Percentiles rank a stretch among this genome's conserved stretches.
Evolutionary conservation across 169 alveolate genomes (phyloP).

Genomic region (Cryptosporidium meleagridis): DNA sequence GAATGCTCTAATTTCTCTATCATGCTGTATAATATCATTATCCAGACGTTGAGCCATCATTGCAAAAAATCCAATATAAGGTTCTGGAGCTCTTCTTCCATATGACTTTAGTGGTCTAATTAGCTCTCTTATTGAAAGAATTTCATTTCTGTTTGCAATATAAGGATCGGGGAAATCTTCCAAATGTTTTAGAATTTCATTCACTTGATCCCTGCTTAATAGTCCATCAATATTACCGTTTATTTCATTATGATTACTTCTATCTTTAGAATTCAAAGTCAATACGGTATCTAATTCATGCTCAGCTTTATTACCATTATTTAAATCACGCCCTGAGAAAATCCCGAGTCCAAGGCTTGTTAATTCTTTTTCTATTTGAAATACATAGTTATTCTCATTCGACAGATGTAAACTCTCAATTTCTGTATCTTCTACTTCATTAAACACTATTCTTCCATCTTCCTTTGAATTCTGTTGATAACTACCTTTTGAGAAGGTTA

Average conservation of each 20-base stretch:
- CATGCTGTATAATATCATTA: slow-evolving; percentile 55
- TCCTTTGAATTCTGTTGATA: neutral
- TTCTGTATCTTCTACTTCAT: neutral
- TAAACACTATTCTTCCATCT: neutral
- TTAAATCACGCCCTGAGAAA: slow-evolving; percentile 58
- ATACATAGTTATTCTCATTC: slow-evolving; percentile 35
- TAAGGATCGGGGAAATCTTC: slow-evolving; percentile 57
- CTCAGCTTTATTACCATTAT: neutral
- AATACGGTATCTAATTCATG: neutral
- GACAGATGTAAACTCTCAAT: slow-evolving; percentile 19
- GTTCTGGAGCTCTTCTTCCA: slow-evolving; percentile 74
- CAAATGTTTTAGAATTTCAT: slow-evolving; percentile 23
- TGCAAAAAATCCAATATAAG: slow-evolving; percentile 67
- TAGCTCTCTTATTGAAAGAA: slow-evolving; percentile 53
- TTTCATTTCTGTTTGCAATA: slow-evolving; percentile 50
- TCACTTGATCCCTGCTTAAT: slow-evolving; percentile 59
- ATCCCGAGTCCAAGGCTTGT: slow-evolving; percentile 69
- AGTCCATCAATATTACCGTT: neutral
- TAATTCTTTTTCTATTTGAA: slow-evolving; percentile 39
- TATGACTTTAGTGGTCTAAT: slow-evolving; percentile 64
- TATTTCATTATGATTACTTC: neutral
- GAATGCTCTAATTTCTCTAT: slow-evolving; percentile 71
- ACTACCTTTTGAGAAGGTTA: neutral
- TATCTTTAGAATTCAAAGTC: neutral
- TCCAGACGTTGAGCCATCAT: slow-evolving; percentile 40